Evolutionary conservation across 345 rosid genomes (phyloP), one percentile per base, ranked within the genome.

Genomic region (Euphorbia peplus): DNA sequence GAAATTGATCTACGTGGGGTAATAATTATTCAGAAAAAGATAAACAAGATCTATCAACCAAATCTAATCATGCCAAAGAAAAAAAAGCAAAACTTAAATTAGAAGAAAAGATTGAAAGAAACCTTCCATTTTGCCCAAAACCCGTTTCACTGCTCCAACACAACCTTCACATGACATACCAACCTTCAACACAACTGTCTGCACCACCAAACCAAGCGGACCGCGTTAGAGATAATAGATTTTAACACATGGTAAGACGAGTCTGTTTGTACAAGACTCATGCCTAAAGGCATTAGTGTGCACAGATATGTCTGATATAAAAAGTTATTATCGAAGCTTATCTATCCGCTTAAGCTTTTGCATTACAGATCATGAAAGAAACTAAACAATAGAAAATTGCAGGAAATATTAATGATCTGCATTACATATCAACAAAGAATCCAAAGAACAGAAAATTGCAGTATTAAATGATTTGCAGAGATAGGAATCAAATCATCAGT

Each of bases 61-160:
- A 50, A n/a, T 0, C 26, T 21, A 53, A 53, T 53, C 2, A 9
- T 53, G 13, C 22, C 5, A 56, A 11, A 51, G 29, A 53, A 5
- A 37, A 30, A 35, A 41, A 46, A 60, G 22, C 16, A 25, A 42
- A 53, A 51, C 10, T n/a, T n/a, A n/a, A 42, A 42, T 37, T 3
- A 30, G 5, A 5, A 8, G 24, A 8, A 75, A 18, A 37, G 39
- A 44, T 13, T 58, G 15, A 5, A 59, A 70, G 83, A 24, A 47
- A 90, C 98, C 96, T 81, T 92, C 87, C 95, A 92, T 86, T 78
- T 90, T 90, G 10, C 86, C 90, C 47, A 90, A 72, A 65, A 90
- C 98, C 82, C 98, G 81, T 78, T 83, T 86, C 68, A 92, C 96
- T 64, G 98, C 90, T 60, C 95, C 98, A 5, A 75, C 82, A 6